phyloP scores from a whole-genome alignment of 805 yeast species.

The Candida gorgasii region DNA sequence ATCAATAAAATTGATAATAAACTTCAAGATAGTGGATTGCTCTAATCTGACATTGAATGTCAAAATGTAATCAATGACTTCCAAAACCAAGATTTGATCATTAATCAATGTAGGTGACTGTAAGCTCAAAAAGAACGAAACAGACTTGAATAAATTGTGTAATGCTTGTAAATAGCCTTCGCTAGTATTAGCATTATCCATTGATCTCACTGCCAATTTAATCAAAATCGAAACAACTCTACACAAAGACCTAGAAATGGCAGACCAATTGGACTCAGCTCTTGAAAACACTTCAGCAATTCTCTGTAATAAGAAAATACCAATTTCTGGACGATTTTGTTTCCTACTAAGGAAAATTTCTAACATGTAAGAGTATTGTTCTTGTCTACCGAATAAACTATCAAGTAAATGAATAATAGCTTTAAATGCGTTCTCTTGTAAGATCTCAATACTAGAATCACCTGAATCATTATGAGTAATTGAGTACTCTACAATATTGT shows the following conservation, averaged over 20 bases:
- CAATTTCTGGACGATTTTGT: constrained; percentile 47
- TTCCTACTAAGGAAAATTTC: constrained; percentile 47
- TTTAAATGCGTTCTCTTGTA: constrained; percentile 46
- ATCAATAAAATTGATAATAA: constrained; percentile 48
- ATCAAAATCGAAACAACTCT: constrained; percentile 56
- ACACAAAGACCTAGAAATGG: constrained; percentile 63
- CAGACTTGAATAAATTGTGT: constrained; percentile 39
- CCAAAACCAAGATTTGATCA: constrained; percentile 66
- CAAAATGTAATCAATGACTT: constrained; percentile 57
- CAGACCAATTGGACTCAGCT: constrained; percentile 59
- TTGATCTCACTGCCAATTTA: constrained; percentile 34
- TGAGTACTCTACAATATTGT: constrained; percentile 31
- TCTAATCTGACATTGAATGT: constrained; percentile 41
- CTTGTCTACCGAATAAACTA: constrained; percentile 63
- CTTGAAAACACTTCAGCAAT: constrained; percentile 48
- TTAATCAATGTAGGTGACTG: constrained; percentile 49
- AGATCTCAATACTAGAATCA: constrained; percentile 23
- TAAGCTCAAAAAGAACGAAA: constrained; percentile 47
- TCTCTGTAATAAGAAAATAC: constrained; percentile 48
- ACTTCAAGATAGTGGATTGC: constrained; percentile 40
- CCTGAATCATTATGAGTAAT: constrained; percentile 24
- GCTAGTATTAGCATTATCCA: constrained; percentile 18
- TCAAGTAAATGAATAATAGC: constrained; percentile 63
- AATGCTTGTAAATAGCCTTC: constrained; percentile 31
- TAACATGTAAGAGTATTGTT: constrained; percentile 58